A percentile compares a stretch with the other conserved stretches of the same genome.
phyloP scores from a whole-genome alignment of 2,329 filamentous ascomycete species.

The Diplodia intermedia region DNA sequence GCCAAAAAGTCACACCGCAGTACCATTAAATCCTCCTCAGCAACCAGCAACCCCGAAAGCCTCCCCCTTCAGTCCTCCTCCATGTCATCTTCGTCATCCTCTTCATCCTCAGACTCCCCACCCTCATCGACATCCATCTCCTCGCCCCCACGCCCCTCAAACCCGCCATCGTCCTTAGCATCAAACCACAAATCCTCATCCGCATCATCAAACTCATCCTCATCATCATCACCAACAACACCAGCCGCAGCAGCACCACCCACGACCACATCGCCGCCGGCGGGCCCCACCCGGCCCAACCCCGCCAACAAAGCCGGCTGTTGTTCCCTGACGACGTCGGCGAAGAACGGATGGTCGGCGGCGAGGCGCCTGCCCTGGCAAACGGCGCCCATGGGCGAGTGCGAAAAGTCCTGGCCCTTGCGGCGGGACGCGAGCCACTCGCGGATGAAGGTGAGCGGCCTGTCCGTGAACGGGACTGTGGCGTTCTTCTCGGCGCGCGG shows the following conservation, averaged over 20 bases:
- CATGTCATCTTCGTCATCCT: not conserved
- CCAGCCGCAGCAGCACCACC: no score
- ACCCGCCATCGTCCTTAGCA: not conserved
- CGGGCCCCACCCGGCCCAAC: not conserved
- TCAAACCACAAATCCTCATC: not conserved
- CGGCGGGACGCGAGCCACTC: slow-evolving; percentile 65
- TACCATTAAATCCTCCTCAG: no score
- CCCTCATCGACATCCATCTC: not conserved
- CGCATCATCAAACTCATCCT: not conserved
- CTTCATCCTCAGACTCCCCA: not conserved
- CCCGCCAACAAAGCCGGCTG: no score
- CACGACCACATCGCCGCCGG: no score
- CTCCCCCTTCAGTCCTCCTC: not conserved
- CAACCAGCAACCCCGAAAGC: not conserved
- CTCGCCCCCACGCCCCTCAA: not conserved
- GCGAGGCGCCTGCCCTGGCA: slow-evolving; percentile 60
- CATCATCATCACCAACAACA: not conserved
- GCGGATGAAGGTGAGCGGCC: slow-evolving; percentile 51
- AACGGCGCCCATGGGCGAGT: slow-evolving; percentile 67
- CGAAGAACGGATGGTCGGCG: slow-evolving; percentile 61
- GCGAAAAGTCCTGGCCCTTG: slow-evolving; percentile 63
- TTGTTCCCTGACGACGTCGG: not conserved
- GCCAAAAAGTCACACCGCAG: no score
- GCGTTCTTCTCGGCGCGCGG: not conserved
- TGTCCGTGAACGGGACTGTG: slow-evolving; percentile 37